Base-by-base conservation (phyloP, 768 basidiomycete genomes). In the Aureoboletus auriporus region DNA sequence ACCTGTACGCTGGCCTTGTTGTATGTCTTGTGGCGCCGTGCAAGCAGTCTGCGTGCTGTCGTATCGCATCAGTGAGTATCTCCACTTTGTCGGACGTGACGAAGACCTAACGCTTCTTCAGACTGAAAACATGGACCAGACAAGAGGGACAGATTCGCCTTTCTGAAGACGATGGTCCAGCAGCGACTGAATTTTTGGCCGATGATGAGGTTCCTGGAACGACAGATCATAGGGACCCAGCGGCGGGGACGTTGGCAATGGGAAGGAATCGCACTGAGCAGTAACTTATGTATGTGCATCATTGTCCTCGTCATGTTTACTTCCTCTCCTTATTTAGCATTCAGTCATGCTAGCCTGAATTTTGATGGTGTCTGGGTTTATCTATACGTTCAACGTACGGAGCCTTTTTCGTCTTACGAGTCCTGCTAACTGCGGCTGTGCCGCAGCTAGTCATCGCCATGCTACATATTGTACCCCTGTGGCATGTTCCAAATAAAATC, bases 111-210 rank as follows among this genome's bases (percentile, higher is more conserved):
- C 28, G 12, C 50, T 38, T 39, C 29, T 44, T 17, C 56, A 87
- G 85, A 54, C 64, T 88, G 45, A 80, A 79, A 54, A 78, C 77
- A 6, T 76, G 83, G 64, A 71, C 73, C 2, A 64, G 68, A 13
- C 58, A 66, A 13, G 79, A 82, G 50, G 85, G 85, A 3, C 71
- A 63, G 6, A 84, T 88, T 46, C 76, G 85, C 8, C 72, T 88
- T 17, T 85, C 83, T 40, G 74, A 79, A 58, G 86, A 88, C 54
- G 83, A 86, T 45, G 82, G 83, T 0, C 85, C 85, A 11, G 74
- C 84, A n/a, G 76, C 83, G n/a, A 69, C 71, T 13, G 80, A 82
- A 46, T 86, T 86, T 52, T 55, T 88, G 41, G 75, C 79, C 29
- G 75, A 78, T 40, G 81, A 82, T 39, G 82, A 74, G 14, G 63